These are phyloP conservation scores for Paraurostyla sp. DNA, from an alignment of 73 alveolate species.

Conservation along the genomic window DNA sequence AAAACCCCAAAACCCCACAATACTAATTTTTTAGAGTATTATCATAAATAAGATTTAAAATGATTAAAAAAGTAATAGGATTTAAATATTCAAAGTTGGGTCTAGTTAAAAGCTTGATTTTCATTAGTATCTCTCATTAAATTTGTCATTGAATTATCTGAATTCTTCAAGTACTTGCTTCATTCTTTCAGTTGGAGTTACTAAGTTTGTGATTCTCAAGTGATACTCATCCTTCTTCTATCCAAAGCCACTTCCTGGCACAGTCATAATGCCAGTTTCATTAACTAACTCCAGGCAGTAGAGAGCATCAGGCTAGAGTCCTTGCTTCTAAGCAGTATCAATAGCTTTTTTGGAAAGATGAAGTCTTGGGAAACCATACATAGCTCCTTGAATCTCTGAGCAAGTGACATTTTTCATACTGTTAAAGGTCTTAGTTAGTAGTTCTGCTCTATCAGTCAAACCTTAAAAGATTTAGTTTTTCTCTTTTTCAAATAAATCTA, in stretches of 20 bases:
- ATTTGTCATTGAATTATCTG: not conserved
- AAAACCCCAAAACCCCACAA: too few species aligned
- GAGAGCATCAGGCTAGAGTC: constrained; percentile 79
- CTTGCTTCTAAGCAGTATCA: constrained; percentile 75
- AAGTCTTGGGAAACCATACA: constrained; percentile 93
- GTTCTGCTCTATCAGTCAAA: constrained; percentile 77
- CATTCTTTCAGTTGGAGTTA: constrained; percentile 71
- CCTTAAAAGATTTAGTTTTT: constrained; percentile 68
- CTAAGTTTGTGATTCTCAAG: constrained; percentile 89
- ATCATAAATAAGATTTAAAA: too few species aligned
- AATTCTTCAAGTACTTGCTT: constrained; percentile 68
- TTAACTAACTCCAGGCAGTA: constrained; percentile 82
- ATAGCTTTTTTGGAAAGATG: constrained; percentile 73
- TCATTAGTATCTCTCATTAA: constrained; percentile 40
- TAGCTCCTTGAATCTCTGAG: constrained; percentile 89
- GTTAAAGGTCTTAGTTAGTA: constrained; percentile 77
- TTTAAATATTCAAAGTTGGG: too few species aligned
- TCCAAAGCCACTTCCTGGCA: constrained; percentile 95
- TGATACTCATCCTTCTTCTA: constrained; percentile 86
- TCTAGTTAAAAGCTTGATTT: too few species aligned
- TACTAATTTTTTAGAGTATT: too few species aligned
- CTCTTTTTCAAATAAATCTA: constrained; percentile 72
- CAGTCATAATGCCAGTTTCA: constrained; percentile 91
- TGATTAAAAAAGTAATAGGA: too few species aligned
- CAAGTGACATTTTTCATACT: constrained; percentile 76